phyloP scores from a whole-genome alignment of 2,329 filamentous ascomycete genomes.

The Amauroascus verrucosus region DNA sequence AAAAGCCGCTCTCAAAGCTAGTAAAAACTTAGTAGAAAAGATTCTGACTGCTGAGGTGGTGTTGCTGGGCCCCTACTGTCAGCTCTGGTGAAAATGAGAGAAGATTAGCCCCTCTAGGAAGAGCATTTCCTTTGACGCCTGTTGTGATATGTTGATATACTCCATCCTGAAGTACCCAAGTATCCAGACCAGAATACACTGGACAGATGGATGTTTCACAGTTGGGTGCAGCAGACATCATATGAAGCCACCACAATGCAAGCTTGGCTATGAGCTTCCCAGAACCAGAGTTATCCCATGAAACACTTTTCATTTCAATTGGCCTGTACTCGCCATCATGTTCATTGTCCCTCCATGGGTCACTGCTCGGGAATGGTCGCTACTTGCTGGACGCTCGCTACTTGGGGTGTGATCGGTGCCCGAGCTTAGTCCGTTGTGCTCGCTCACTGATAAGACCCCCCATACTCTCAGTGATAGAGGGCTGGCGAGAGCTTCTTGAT shows the following conservation, averaged over 20 bases:
- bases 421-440: not conserved
- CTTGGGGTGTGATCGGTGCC: not conserved
- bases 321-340: constrained; percentile 5
- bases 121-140: not conserved
- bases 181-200: constrained; percentile 2
- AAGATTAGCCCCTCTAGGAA: not conserved
- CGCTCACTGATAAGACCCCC: not conserved
- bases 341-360: not conserved
- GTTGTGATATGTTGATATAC: not conserved
- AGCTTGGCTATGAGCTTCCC: constrained; percentile 11
- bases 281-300: constrained; percentile 5
- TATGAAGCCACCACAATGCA: constrained; percentile 15
- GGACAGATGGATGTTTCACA: not conserved
- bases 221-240: constrained; percentile 12
- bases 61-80: not conserved
- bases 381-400: not conserved
- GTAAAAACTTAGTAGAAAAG: not conserved
- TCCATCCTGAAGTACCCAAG: not conserved
- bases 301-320: constrained; percentile 13
- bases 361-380: not conserved
- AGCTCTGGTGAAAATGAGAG: not conserved
- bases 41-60: not conserved
- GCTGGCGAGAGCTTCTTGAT: not conserved
- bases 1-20: not conserved
- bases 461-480: not conserved